These are phyloP conservation scores for Populus tomentosa DNA, from an alignment of 441 rosid species.

Conservation along the genomic window DNA sequence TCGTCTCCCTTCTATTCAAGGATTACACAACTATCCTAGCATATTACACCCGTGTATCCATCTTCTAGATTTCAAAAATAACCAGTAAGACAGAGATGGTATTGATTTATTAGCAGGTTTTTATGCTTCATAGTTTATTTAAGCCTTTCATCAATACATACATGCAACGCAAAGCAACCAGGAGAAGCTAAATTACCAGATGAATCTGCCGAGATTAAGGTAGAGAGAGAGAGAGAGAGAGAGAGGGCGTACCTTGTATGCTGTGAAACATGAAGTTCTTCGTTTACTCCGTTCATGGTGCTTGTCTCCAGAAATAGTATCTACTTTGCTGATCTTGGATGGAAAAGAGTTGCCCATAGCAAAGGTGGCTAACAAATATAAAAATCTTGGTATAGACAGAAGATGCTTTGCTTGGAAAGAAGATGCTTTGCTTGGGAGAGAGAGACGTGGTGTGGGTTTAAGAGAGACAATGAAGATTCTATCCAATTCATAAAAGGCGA, in stretches of 20 bases:
- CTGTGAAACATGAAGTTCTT: not conserved
- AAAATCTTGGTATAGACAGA: not conserved
- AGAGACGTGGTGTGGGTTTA: not conserved
- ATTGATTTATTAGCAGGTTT: too few species aligned
- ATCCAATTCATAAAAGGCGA: too few species aligned
- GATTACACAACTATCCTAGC: too few species aligned
- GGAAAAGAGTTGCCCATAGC: not conserved
- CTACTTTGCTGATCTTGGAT: not conserved
- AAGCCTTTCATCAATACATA: too few species aligned
- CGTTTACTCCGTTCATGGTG: not conserved
- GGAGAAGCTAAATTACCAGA: too few species aligned
- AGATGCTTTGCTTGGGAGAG: not conserved
- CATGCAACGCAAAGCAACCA: too few species aligned
- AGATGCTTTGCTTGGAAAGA: not conserved
- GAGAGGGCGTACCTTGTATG: not conserved
- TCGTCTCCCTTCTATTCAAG: too few species aligned
- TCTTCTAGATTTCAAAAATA: too few species aligned
- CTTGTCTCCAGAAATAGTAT: not conserved
- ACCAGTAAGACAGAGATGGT: too few species aligned
- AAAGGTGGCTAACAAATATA: not conserved
- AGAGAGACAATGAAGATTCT: not conserved
- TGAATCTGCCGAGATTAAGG: not conserved
- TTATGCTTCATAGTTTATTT: too few species aligned
- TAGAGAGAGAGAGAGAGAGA: too few species aligned
- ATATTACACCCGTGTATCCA: too few species aligned